These are phyloP conservation scores for Daldinia vernicosa DNA, from an alignment of 495 filamentous ascomycete species.

Conservation along the genomic window DNA sequence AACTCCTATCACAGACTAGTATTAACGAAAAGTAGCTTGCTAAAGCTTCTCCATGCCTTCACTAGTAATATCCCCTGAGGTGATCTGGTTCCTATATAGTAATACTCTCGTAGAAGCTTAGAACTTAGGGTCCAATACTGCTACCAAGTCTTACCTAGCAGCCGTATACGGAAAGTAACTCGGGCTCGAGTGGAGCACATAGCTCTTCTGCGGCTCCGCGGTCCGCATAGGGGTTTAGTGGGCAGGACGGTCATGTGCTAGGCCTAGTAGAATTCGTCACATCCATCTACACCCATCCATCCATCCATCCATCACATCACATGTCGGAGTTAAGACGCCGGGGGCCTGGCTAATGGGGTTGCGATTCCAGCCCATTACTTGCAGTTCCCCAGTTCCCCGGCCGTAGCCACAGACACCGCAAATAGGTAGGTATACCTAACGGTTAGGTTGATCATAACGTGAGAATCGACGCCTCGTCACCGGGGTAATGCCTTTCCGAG, in stretches of 20 bases:
- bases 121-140: background rate
- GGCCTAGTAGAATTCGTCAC: constrained; percentile 24
- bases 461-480: constrained; percentile 20
- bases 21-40: background rate
- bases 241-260: constrained; percentile 34
- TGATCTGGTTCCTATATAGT: background rate
- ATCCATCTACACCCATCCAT: constrained; percentile 23
- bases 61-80: background rate
- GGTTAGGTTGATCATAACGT: constrained; percentile 20
- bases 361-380: constrained; percentile 21
- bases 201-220: constrained; percentile 33
- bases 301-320: constrained; percentile 23
- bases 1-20: background rate
- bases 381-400: constrained; percentile 15
- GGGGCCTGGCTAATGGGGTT: constrained; percentile 22
- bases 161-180: constrained; percentile 24
- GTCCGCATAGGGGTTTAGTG: constrained; percentile 25
- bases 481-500: constrained; percentile 30
- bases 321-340: constrained; percentile 31
- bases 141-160: constrained; percentile 5
- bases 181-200: constrained; percentile 22
- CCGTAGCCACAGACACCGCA: background rate
- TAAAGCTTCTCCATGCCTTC: background rate
- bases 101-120: background rate
- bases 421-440: background rate